phyloP scores from a whole-genome alignment of 139 green algal species.

The Marvania coccoides region DNA sequence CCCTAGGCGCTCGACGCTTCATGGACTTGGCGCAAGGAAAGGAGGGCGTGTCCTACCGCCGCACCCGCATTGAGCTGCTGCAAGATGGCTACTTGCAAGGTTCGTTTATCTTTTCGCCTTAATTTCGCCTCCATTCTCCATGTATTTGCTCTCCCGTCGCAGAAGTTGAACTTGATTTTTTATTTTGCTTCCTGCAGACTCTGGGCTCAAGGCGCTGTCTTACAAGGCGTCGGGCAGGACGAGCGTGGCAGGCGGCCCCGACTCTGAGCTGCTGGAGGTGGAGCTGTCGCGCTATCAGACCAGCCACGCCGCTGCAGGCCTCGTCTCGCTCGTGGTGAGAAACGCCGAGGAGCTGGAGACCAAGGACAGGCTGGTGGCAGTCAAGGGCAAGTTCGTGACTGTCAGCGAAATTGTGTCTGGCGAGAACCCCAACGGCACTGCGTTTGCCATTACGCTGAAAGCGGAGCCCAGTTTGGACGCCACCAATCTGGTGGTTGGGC shows the following conservation, averaged over 20 bases:
- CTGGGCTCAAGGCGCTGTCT: conserved; percentile 8
- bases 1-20: conserved; percentile 29
- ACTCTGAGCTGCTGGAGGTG: conserved; percentile 32
- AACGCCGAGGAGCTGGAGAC: conserved; percentile 1
- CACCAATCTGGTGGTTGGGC: conserved; percentile 48
- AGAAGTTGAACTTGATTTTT: background rate
- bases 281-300: background rate
- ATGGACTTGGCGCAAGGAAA: conserved; percentile 34
- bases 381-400: conserved; percentile 50
- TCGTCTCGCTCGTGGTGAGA: conserved; percentile 27
- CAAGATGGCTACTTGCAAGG: conserved; percentile 13
- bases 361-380: conserved; percentile 45
- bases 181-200: too few relatives aligned
- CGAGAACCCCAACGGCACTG: conserved; percentile 41
- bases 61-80: conserved; percentile 35
- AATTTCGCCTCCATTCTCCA: background rate
- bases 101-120: background rate
- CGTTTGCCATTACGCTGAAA: conserved; percentile 43
- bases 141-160: background rate
- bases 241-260: conserved; percentile 21
- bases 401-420: conserved; percentile 37
- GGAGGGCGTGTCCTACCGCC: conserved; percentile 38
- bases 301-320: conserved; percentile 8
- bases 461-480: conserved; percentile 34
- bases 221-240: conserved; percentile 14